Evolutionary conservation across 768 basidiomycete species (phyloP).

Genomic region (Coprinopsis marcescibilis): DNA sequence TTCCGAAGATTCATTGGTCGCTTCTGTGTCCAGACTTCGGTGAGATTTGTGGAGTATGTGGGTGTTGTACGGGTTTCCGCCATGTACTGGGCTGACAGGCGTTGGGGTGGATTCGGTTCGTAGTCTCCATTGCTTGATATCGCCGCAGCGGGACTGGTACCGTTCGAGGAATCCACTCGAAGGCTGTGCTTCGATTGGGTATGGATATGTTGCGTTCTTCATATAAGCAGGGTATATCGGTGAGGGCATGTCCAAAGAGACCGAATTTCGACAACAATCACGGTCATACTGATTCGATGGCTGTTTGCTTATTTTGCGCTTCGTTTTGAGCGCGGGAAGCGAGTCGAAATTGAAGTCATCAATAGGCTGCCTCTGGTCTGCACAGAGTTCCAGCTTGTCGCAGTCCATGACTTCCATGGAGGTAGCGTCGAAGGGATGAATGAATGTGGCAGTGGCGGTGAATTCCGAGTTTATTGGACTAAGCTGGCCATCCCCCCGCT

Average conservation of each 20-base stretch:
- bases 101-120: slow-evolving; percentile 21
- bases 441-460: slow-evolving; percentile 42
- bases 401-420: slow-evolving; percentile 10
- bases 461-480: slow-evolving; percentile 18
- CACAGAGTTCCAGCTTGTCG: slow-evolving; percentile 5
- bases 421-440: slow-evolving; percentile 39
- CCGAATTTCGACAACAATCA: slow-evolving; percentile 3
- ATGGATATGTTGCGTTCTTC: too few species aligned
- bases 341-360: slow-evolving; percentile 39
- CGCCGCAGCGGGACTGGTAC: slow-evolving; percentile 39
- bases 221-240: too few species aligned
- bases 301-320: neutral
- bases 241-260: too few species aligned
- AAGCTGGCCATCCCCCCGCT: slow-evolving; percentile 2
- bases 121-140: slow-evolving; percentile 32
- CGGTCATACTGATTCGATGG: slow-evolving; percentile 2
- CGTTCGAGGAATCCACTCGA: slow-evolving; percentile 29
- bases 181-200: slow-evolving; percentile 6
- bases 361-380: slow-evolving; percentile 10
- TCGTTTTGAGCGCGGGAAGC: slow-evolving; percentile 30
- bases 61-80: slow-evolving; percentile 7
- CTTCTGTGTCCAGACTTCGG: slow-evolving; percentile 9
- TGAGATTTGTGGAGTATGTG: slow-evolving; percentile 6
- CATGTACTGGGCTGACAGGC: slow-evolving; percentile 4
- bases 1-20: slow-evolving; percentile 11